These are phyloP conservation scores for Firmiana major DNA, from an alignment of 345 rosid genomes.

Conservation along the genomic window DNA sequence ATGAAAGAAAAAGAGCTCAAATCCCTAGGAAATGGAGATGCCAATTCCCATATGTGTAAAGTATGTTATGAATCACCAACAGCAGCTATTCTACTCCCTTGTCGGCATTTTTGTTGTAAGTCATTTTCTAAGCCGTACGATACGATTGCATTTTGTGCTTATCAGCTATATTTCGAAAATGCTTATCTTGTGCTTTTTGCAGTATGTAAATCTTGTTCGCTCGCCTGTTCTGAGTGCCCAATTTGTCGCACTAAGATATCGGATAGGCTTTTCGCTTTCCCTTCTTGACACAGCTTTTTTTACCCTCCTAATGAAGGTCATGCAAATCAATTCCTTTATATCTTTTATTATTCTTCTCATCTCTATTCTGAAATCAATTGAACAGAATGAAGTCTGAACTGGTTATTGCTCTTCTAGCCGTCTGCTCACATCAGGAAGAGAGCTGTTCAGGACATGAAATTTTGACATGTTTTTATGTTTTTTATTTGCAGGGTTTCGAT, in stretches of 20 bases:
- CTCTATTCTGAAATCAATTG: neutral
- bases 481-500: conserved; percentile 34
- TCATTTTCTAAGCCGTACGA: conserved; percentile 11
- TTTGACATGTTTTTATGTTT: conserved; percentile 10
- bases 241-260: conserved; percentile 92
- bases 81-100: conserved; percentile 96
- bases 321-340: neutral
- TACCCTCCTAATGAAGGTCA: conserved; percentile 34
- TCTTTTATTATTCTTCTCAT: neutral
- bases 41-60: conserved; percentile 92
- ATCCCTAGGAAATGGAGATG: conserved; percentile 66
- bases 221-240: conserved; percentile 97
- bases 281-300: conserved; percentile 49
- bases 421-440: no score
- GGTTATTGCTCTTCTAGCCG: neutral
- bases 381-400: no score
- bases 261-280: conserved; percentile 92
- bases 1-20: conserved; percentile 94
- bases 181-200: conserved; percentile 23
- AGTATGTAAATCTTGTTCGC: conserved; percentile 99
- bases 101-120: conserved; percentile 99
- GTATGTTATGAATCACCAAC: conserved; percentile 94
- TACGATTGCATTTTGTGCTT: neutral
- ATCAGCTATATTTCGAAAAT: neutral
- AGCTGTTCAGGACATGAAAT: neutral